Base-by-base conservation (phyloP, 2,329 filamentous ascomycete genomes). In the Knoxdaviesia proteae region DNA sequence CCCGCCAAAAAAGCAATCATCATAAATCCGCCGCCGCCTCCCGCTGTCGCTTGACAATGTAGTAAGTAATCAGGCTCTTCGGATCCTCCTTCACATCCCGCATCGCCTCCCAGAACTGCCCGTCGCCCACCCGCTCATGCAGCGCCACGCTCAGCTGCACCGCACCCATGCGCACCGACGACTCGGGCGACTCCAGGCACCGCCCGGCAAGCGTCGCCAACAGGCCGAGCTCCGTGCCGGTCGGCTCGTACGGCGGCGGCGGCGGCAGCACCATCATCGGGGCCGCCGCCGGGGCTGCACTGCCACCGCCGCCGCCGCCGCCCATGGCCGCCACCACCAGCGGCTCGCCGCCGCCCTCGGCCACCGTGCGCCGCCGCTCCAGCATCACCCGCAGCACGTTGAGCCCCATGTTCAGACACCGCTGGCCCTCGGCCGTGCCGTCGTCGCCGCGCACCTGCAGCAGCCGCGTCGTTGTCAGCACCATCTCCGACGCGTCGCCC, bases 21-120 rank as follows among this genome's bases (percentile, higher is more conserved):
- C 20, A 20, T 20, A 6, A 38, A 5, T 29, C 36, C 30, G 5
- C 36, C 30, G 11, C 36, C 30, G 11, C 54, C 58, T 79, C 74
- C 42, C 73, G 62, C 58, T 79, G 74, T 54, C 68, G 66, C 64
- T 78, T 78, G 36, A 81, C 80, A 52, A 86, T 78, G 56, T 86
- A 87, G 55, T 87, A 87, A 7, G 79, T 86, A 51, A 87, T 76
- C 47, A 87, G 57, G 49, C 77, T 84, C 62, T 84, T 73, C 29
- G 80, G 74, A 49, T 83, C 80, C 49, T 84, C 80, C 52, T 72
- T 70, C 33, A 81, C 66, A 7, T 62, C 68, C 45, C 65, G 71
- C 51, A 86, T 64, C 30, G 68, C 67, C 34, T 68, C 68, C 81
- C 81, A 88, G 54, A 87, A 87, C 32, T 52, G 53, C 7, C 52